A percentile compares a stretch with the other conserved stretches of the same genome.
Conservation (phyloP, 2,329 filamentous ascomycete species). For the Fusarium fracticaudum region DNA sequence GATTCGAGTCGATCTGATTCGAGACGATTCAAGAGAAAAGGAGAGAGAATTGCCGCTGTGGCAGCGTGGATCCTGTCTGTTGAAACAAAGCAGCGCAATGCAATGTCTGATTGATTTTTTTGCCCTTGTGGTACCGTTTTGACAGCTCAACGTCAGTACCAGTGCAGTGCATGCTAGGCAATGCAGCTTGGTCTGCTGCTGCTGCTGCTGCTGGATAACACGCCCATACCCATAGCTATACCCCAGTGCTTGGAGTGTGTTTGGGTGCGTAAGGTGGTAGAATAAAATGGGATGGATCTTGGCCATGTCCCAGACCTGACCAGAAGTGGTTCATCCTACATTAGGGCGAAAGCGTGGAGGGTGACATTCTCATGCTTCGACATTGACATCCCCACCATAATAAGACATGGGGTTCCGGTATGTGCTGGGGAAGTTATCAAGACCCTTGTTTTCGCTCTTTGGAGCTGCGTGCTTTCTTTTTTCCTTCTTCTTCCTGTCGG, state of each 20-base stretch:
- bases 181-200: background rate
- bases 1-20: slow-evolving; percentile 18
- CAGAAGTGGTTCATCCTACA: slow-evolving; percentile 47
- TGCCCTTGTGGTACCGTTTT: slow-evolving; percentile 4
- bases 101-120: background rate
- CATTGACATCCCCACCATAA: slow-evolving; percentile 35
- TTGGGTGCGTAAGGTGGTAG: slow-evolving; percentile 26
- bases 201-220: slow-evolving; percentile 4
- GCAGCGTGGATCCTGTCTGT: slow-evolving; percentile 34
- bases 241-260: slow-evolving; percentile 16
- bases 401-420: slow-evolving; percentile 31
- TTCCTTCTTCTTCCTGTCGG: background rate
- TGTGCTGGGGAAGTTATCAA: slow-evolving; percentile 33
- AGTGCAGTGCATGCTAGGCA: slow-evolving; percentile 3
- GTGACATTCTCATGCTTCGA: slow-evolving; percentile 42
- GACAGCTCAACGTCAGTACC: slow-evolving; percentile 23
- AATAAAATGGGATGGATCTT: slow-evolving; percentile 45
- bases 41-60: slow-evolving; percentile 23
- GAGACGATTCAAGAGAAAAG: slow-evolving; percentile 18
- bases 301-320: slow-evolving; percentile 40
- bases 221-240: slow-evolving; percentile 3
- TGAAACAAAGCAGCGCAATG: slow-evolving; percentile 21
- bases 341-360: slow-evolving; percentile 47
- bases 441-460: slow-evolving; percentile 36
- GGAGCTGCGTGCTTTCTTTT: background rate